These are phyloP conservation scores for Oryza meridionalis DNA, from an alignment of 176 grass and related monocot species.

Conservation along the genomic window DNA sequence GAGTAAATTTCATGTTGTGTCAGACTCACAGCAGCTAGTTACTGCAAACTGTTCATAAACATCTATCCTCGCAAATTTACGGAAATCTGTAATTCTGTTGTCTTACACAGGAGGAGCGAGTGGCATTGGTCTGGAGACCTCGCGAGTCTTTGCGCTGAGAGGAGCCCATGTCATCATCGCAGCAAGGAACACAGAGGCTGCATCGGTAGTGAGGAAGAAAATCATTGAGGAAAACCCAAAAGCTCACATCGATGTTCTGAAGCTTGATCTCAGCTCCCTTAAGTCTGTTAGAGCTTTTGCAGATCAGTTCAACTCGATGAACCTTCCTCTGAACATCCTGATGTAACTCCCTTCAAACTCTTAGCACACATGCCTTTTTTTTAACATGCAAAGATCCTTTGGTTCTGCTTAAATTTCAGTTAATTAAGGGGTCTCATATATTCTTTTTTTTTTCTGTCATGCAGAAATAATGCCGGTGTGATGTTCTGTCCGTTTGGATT, in stretches of 20 bases:
- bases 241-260: conserved; percentile 61
- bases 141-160: conserved; percentile 81
- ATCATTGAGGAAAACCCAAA: conserved; percentile 55
- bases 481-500: conserved; percentile 96
- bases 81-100: not conserved
- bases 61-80: conserved; percentile 3
- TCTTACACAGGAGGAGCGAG: conserved; percentile 77
- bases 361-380: conserved; percentile 15
- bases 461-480: conserved; percentile 94
- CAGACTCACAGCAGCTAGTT: not conserved
- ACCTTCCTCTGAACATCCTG: conserved; percentile 90
- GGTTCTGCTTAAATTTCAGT: not conserved
- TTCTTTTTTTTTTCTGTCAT: conserved; percentile 34
- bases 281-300: conserved; percentile 77
- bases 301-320: conserved; percentile 70
- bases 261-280: conserved; percentile 93
- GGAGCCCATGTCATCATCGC: conserved; percentile 92
- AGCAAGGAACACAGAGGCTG: conserved; percentile 90
- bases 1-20: conserved; percentile 25
- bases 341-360: conserved; percentile 63
- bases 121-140: conserved; percentile 93
- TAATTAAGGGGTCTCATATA: conserved; percentile 1
- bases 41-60: not conserved
- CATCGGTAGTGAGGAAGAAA: conserved; percentile 59
- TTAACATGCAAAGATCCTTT: not conserved